Base-by-base conservation (phyloP, 1,284 basidiomycete species). In the Apiotrichum sp. region DNA sequence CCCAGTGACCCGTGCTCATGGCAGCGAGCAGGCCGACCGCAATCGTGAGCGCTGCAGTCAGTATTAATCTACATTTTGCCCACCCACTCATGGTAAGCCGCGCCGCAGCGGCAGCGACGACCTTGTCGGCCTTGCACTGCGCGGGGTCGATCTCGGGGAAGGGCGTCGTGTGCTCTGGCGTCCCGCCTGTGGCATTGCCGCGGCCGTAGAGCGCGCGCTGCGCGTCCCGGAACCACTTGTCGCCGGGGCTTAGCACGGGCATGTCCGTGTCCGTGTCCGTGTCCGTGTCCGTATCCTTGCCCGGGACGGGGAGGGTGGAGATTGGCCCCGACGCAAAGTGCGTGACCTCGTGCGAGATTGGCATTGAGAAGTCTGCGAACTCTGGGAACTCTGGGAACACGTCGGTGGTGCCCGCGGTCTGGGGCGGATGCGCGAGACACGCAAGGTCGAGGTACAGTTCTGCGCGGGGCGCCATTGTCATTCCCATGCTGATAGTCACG, bases 1-100 rank as follows among this genome's bases (percentile, higher is more conserved):
- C 88, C 92, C 92, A 96, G 81, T 85, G 90, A 8, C 87, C 88
- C 0, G 89, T 89, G 1, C 88, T 91, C 36, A 93, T 72, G 0
- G 88, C 89, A 4, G 87, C 86, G 4, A 93, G 80, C 5, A 85
- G 66, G n/a, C 92, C 92, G 81, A 87, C 86, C 5, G 81, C 84
- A 6, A 86, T 83, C 0, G 85, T 88, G 69, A 89, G 83, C 35
- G 80, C 85, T 73, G 52, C 2, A 3, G 50, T 52, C 16, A 50
- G 47, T 38, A 14, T 7, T 4, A 42, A 6, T 8, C 38, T 7
- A 14, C n/a, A 6, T 14, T 33, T 13, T 14, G 22, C 29, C 6
- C 9, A 73, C 81, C 65, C 63, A 86, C 86, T 78, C 67, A 86
- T 82, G 47, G 79, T 80, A 35, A 88, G 72, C 66, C 81, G 83